phyloP scores from a whole-genome alignment of 2,329 filamentous ascomycete species.

The Arthroderma sp. region DNA sequence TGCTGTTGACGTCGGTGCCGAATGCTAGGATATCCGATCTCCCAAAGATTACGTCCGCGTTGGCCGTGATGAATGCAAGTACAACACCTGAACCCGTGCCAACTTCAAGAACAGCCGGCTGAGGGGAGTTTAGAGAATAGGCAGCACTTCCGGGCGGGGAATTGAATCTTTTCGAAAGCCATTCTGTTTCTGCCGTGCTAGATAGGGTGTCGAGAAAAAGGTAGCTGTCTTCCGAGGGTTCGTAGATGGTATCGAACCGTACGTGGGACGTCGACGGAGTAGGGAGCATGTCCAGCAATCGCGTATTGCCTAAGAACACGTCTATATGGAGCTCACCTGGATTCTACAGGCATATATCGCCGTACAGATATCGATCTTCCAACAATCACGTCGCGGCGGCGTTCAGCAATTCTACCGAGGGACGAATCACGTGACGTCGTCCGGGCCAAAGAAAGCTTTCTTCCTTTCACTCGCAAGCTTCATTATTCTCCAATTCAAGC shows the following conservation, averaged over 20 bases:
- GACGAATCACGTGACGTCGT: no score
- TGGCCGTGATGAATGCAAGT: conserved; percentile 71
- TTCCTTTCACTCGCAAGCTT: no score
- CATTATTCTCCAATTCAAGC: no score
- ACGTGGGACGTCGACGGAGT: conserved; percentile 91
- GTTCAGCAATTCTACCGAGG: no score
- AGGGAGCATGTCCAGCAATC: conserved; percentile 54
- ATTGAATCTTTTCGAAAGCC: conserved; percentile 52
- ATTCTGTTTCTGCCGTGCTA: conserved; percentile 51
- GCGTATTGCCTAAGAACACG: no score
- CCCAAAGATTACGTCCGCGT: conserved; percentile 60
- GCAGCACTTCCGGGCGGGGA: conserved; percentile 9
- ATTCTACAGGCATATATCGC: no score
- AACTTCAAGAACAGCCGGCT: conserved; percentile 65
- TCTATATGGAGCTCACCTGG: no score
- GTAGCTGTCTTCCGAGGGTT: conserved; percentile 92
- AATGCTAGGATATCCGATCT: conserved; percentile 56
- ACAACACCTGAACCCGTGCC: conserved; percentile 89
- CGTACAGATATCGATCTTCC: no score
- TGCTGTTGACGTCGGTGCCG: conserved; percentile 71
- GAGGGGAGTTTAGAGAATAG: conserved; percentile 15
- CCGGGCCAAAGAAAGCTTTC: no score
- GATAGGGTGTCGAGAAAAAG: conserved; percentile 86
- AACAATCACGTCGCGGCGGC: no score
- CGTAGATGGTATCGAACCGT: conserved; percentile 76